Evolutionary conservation across 1,139 yeast species (phyloP).

Genomic region (Yamadazyma membranifaciens): DNA sequence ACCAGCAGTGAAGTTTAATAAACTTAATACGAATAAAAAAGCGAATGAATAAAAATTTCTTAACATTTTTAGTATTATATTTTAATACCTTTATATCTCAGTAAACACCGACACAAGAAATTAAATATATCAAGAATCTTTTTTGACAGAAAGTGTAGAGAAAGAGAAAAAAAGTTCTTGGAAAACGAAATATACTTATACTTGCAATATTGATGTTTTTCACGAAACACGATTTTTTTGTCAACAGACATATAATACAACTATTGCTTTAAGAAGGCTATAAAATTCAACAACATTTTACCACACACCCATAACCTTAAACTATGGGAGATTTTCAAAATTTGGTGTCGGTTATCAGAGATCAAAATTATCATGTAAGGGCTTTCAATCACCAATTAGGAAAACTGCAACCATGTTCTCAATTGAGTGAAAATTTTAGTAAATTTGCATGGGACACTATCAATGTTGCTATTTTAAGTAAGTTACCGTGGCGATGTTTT

Average conservation of each 20-base stretch:
- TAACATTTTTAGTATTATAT: not conserved
- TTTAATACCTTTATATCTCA: not conserved
- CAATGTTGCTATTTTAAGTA: not conserved
- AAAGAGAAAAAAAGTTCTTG: not conserved
- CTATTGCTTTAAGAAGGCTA: conserved; percentile 6
- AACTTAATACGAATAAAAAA: conserved; percentile 6
- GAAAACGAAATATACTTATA: conserved; percentile 1
- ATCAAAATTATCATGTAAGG: conserved; percentile 5
- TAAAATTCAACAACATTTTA: not conserved
- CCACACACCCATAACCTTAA: conserved; percentile 1
- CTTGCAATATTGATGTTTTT: conserved; percentile 2
- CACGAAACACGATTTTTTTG: conserved; percentile 7
- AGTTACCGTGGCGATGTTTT: not conserved
- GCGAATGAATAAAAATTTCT: conserved; percentile 5
- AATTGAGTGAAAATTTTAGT: not conserved
- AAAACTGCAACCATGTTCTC: not conserved
- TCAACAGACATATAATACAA: conserved; percentile 3
- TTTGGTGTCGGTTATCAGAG: conserved; percentile 1
- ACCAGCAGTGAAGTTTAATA: not conserved
- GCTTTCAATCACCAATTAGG: conserved; percentile 5
- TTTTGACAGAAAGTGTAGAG: not conserved
- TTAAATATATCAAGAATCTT: not conserved
- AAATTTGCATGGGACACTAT: not conserved
- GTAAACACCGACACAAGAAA: not conserved
- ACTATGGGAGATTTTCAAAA: not conserved